phyloP scores from a whole-genome alignment of 169 alveolate species.

The Blepharisma undulans region DNA sequence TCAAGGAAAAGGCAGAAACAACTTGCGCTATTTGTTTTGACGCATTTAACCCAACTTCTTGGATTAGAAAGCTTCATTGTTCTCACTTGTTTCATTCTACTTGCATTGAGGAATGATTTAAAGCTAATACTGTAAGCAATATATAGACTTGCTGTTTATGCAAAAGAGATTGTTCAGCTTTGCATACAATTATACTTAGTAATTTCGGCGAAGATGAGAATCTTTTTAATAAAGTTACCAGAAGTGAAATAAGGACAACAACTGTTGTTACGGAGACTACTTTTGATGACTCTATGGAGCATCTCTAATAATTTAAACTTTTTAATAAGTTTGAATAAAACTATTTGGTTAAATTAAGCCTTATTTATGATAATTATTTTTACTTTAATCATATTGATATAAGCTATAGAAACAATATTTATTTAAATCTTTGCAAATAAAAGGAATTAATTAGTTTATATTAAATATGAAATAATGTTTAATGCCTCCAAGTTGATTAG shows the following conservation, averaged over 20 bases:
- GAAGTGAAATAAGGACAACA: background rate
- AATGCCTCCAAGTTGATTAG: too few relatives aligned
- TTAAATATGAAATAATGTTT: too few relatives aligned
- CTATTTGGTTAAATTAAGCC: too few relatives aligned
- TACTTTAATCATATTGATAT: too few relatives aligned
- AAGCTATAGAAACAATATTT: too few relatives aligned
- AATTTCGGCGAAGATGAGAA: background rate
- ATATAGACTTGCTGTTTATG: background rate
- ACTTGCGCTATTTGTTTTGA: background rate
- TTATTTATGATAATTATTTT: too few relatives aligned
- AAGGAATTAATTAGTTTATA: too few relatives aligned
- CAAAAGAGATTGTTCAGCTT: background rate
- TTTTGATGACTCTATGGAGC: background rate
- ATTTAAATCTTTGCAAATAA: too few relatives aligned
- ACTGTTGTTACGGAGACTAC: background rate
- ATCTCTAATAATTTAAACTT: background rate
- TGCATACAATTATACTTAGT: background rate
- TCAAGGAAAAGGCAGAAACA: background rate
- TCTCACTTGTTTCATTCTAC: background rate
- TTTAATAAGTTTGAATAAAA: background rate
- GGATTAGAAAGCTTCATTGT: background rate
- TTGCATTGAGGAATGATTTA: background rate
- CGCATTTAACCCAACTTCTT: background rate
- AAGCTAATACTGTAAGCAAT: background rate
- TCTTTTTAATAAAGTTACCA: background rate